Evolutionary conservation across 768 basidiomycete species (phyloP).

Genomic region (Mycena belliarum): DNA sequence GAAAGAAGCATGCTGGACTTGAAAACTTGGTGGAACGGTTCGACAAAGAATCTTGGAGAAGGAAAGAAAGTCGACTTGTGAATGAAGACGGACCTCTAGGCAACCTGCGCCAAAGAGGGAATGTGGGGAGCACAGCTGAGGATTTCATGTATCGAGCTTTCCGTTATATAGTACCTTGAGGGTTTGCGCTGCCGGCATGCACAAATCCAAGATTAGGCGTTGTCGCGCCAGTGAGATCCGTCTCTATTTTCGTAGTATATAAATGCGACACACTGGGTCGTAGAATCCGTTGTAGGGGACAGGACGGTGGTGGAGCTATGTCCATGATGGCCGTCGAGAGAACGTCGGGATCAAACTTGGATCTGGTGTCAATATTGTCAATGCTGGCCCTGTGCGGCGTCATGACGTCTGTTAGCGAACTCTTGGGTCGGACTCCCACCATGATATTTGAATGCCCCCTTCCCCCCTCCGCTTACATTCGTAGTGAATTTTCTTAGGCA

Average conservation of each 20-base stretch:
- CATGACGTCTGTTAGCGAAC: no score
- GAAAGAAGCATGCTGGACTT: conserved; percentile 39
- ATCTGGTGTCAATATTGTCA: background rate
- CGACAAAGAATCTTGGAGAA: conserved; percentile 20
- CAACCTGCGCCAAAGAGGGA: conserved; percentile 47
- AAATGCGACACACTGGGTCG: background rate
- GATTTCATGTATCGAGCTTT: conserved; percentile 25
- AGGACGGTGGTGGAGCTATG: background rate
- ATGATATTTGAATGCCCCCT: no score
- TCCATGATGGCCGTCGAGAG: background rate
- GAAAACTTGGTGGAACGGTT: conserved; percentile 18
- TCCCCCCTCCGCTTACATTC: no score
- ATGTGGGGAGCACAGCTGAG: conserved; percentile 47
- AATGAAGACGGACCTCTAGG: conserved; percentile 42
- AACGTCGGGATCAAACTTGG: background rate
- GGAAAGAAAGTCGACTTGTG: conserved; percentile 39
- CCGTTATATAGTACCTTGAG: conserved; percentile 37
- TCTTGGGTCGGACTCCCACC: no score
- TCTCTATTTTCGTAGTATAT: background rate
- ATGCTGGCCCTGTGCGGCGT: no score
- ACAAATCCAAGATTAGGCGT: background rate
- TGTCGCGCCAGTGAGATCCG: background rate
- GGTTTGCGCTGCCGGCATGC: conserved; percentile 22
- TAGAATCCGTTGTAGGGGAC: background rate
- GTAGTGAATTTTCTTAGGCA: no score